A percentile compares a stretch with the other conserved stretches of the same genome.
phyloP scores from a whole-genome alignment of 108 stramenopile species.

The Nitzschia sp. region DNA sequence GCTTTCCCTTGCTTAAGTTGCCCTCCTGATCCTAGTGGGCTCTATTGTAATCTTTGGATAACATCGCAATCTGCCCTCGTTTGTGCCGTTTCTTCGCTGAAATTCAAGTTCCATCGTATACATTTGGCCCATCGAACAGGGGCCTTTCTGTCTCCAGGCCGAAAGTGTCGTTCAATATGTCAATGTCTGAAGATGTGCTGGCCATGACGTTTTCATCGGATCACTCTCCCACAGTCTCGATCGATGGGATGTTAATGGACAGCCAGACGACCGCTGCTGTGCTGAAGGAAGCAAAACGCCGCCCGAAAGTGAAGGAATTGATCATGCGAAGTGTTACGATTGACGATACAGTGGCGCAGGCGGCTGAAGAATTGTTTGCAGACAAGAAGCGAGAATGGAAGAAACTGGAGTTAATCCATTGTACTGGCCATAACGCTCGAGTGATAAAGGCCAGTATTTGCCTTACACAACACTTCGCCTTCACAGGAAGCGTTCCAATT shows the following conservation, averaged over 20 bases:
- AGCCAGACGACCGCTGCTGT: slow-evolving; percentile 4
- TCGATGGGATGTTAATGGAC: slow-evolving; percentile 27
- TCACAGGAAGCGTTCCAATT: slow-evolving; percentile 31
- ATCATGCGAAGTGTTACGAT: slow-evolving; percentile 18
- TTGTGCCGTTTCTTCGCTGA: no score
- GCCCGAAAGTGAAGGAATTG: slow-evolving; percentile 4
- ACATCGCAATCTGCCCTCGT: no score
- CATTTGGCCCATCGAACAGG: no score
- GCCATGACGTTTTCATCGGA: slow-evolving; percentile 18
- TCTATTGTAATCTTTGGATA: no score
- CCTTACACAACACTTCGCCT: slow-evolving; percentile 14
- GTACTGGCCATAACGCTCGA: slow-evolving; percentile 12
- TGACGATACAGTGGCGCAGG: slow-evolving; percentile 10
- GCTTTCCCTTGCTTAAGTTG: no score
- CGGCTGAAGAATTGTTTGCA: slow-evolving; percentile 15
- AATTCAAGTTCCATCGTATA: no score
- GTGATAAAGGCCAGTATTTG: slow-evolving; percentile 10
- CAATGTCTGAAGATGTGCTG: slow-evolving; percentile 12
- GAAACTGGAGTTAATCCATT: slow-evolving; percentile 25
- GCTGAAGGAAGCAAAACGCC: slow-evolving; percentile 5
- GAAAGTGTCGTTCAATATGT: slow-evolving; percentile 2
- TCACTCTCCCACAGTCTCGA: slow-evolving; percentile 3
- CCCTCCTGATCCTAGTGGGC: no score
- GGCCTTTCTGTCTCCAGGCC: background rate
- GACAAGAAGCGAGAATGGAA: slow-evolving; percentile 7